Conservation (phyloP, 352 stramenopile species). For the Phytophthora uliginosa region DNA sequence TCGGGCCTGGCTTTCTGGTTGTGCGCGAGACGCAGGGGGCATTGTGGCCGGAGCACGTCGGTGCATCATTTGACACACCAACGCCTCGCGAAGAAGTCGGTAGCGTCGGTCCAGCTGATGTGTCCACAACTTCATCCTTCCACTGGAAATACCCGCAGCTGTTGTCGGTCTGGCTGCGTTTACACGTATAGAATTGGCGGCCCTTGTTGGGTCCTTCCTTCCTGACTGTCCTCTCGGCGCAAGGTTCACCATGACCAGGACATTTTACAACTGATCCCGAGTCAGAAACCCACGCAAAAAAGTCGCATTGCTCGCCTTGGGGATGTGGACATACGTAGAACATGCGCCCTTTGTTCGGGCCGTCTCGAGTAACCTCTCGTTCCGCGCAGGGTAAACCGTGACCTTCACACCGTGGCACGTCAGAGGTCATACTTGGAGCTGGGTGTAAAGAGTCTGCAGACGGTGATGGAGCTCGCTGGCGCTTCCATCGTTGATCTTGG, state of each 20-base stretch:
- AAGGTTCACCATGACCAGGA: conserved; percentile 69
- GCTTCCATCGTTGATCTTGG: conserved; percentile 18
- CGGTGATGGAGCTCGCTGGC: conserved; percentile 18
- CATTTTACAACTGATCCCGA: conserved; percentile 45
- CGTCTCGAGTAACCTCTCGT: conserved; percentile 67
- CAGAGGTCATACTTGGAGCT: conserved; percentile 13
- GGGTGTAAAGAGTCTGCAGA: conserved; percentile 1
- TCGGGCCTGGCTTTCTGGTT: conserved; percentile 64
- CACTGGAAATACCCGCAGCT: conserved; percentile 81
- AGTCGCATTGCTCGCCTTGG: conserved; percentile 89
- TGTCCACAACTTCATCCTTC: conserved; percentile 65
- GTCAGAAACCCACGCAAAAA: conserved; percentile 94
- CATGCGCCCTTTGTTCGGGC: conserved; percentile 92
- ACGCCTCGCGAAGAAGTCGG: conserved; percentile 6
- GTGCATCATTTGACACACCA: conserved; percentile 12
- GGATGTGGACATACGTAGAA: conserved; percentile 94
- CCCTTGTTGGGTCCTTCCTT: conserved; percentile 81
- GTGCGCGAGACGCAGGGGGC: conserved; percentile 54
- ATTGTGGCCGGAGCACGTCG: conserved; percentile 59
- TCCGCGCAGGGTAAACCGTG: conserved; percentile 63
- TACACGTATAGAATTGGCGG: conserved; percentile 70
- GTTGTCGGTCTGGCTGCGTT: conserved; percentile 61
- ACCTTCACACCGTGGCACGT: conserved; percentile 53
- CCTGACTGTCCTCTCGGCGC: conserved; percentile 67
- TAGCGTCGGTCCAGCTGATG: background rate